Conservation (phyloP, 176 grass and related monocot genomes). For the Musa schizocarpa region DNA sequence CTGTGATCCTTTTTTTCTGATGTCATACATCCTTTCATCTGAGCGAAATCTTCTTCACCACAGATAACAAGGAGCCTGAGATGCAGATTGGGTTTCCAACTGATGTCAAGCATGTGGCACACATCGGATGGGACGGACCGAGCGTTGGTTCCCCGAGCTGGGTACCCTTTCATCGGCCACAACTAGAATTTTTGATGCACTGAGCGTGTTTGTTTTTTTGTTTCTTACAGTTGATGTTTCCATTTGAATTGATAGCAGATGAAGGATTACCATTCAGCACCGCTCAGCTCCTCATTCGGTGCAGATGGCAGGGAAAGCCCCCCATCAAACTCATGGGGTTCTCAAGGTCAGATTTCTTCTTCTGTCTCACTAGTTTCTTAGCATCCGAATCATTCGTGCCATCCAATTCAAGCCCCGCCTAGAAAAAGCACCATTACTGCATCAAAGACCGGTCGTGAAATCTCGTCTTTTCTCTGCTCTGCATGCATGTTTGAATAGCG, state of each 20-base stretch:
- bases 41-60: too few species aligned
- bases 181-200: neutral
- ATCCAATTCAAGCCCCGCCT: too few species aligned
- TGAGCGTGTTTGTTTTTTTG: neutral
- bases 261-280: constrained; percentile 79
- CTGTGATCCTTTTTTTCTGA: neutral
- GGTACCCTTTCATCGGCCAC: constrained; percentile 10
- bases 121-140: constrained; percentile 25
- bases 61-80: constrained; percentile 29
- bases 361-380: neutral
- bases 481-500: too few species aligned
- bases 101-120: constrained; percentile 31
- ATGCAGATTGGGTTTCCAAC: constrained; percentile 36
- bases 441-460: too few species aligned
- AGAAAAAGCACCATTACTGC: too few species aligned
- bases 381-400: too few species aligned
- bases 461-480: too few species aligned
- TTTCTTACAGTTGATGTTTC: neutral
- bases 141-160: constrained; percentile 11
- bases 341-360: constrained; percentile 44
- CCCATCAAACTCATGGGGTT: constrained; percentile 49
- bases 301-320: constrained; percentile 10
- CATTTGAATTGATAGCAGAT: constrained; percentile 34
- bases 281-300: constrained; percentile 29
- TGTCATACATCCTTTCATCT: too few species aligned